Evolutionary conservation across 164 flowering plant genomes (phyloP), one percentile per base, ranked within the genome.

Genomic region (Pachysandra terminalis): DNA sequence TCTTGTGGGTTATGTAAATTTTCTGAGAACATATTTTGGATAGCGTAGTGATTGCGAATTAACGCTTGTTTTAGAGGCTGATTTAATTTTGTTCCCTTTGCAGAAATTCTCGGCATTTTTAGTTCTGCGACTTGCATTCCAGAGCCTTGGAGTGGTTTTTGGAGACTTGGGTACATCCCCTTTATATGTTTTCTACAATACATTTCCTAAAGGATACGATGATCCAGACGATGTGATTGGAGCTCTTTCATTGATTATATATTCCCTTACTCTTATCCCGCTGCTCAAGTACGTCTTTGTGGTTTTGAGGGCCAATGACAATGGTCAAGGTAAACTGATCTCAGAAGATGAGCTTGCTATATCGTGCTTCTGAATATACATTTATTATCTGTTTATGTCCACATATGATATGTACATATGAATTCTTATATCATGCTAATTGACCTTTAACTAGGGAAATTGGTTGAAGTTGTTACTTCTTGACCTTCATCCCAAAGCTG

Each of bases 101-200:
- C 86, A 94, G 98, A 87, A 83, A 72, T 87, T 85, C 65, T 91
- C 97, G 4, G 75, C 85, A 0, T 19, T 91, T 61, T 77, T 94
- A 81, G 87, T 94, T 55, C 69, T 90, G 68, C 83, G 93, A 70
- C 86, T 94, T 62, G 89, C 97, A 52, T 95, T 83, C 70, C 97
- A 91, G 71, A 94, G 97, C 75, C 91, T 94, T 68, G 98, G 97
- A 63, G 93, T 94, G 52, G 98, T 94, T 21, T 94, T 90, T 78
- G 98, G 98, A 27, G 97, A 95, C 80, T 82, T 95, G 85, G 97
- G 98, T 27, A 95, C 97, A 40, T 95, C 98, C 69, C 98, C 98
- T 2, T 75, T 95, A 65, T 95, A 92, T 81, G 97, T 92, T 28
- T 92, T 95, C 81, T 86, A 90, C 84, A 92, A 89, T 70, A 92